phyloP scores from a whole-genome alignment of 2,329 filamentous ascomycete species.

The Emergomyces africanus region DNA sequence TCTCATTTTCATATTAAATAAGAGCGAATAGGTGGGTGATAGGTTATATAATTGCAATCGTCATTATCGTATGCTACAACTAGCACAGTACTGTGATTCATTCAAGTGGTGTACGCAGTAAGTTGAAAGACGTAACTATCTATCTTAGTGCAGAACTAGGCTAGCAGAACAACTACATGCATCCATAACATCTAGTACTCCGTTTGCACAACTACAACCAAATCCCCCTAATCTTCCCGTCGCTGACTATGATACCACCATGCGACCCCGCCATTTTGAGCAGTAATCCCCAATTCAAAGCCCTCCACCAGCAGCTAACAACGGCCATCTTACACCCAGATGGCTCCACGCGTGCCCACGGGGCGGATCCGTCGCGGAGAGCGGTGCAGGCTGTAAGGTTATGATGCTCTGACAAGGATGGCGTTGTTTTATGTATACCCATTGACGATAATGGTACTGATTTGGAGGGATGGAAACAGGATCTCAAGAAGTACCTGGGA shows the following conservation, averaged over 20 bases:
- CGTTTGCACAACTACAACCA: not conserved
- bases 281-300: conserved; percentile 31
- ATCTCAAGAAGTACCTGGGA: conserved; percentile 22
- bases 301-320: conserved; percentile 28
- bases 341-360: conserved; percentile 25
- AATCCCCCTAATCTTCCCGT: not conserved
- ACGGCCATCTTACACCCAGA: conserved; percentile 26
- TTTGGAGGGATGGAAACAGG: conserved; percentile 19
- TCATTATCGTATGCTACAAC: too few relatives aligned
- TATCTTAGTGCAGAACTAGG: not conserved
- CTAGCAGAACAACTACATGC: not conserved
- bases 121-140: not conserved
- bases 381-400: conserved; percentile 22
- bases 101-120: not conserved
- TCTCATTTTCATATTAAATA: not conserved
- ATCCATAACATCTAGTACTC: not conserved
- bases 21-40: not conserved
- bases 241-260: conserved; percentile 28
- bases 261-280: conserved; percentile 27
- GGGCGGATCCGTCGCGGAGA: conserved; percentile 19
- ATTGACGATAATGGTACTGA: not conserved
- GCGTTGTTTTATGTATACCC: not conserved
- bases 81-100: not conserved
- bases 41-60: too few relatives aligned
- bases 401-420: not conserved